A percentile compares a stretch with the other conserved stretches of the same genome.
Evolutionary conservation across 2,329 filamentous ascomycete species (phyloP).

Genomic region (Fusarium fujikuroi): DNA sequence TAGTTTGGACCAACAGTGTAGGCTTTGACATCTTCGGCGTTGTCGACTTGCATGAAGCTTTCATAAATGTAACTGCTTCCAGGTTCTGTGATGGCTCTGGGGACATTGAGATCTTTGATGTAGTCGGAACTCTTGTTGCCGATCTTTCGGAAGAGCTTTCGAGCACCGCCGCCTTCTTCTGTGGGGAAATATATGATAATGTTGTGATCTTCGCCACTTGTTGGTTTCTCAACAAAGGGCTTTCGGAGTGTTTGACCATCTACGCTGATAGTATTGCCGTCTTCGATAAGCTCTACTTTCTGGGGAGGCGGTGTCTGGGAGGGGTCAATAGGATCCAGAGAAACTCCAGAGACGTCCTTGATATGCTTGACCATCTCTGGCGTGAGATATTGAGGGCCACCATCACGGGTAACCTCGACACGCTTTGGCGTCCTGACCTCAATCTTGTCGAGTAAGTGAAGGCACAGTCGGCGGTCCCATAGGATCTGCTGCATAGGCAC

Average conservation of each 20-base stretch:
- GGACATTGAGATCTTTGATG: slow-evolving; percentile 78
- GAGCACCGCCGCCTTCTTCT: slow-evolving; percentile 85
- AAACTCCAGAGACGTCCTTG: slow-evolving; percentile 81
- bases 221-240: slow-evolving; percentile 97
- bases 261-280: slow-evolving; percentile 87
- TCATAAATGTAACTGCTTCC: slow-evolving; percentile 94
- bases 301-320: slow-evolving; percentile 71
- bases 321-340: slow-evolving; percentile 75
- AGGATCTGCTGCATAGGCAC: slow-evolving; percentile 96
- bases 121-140: slow-evolving; percentile 99
- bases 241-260: slow-evolving; percentile 86
- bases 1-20: slow-evolving; percentile 95
- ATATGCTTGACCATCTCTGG: slow-evolving; percentile 83
- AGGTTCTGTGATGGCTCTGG: slow-evolving; percentile 83
- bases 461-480: slow-evolving; percentile 92
- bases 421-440: slow-evolving; percentile 89
- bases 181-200: slow-evolving; percentile 97
- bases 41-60: slow-evolving; percentile 95
- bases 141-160: slow-evolving; percentile 94
- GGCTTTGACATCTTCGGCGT: slow-evolving; percentile 97
- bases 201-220: slow-evolving; percentile 98
- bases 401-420: slow-evolving; percentile 91
- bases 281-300: slow-evolving; percentile 86
- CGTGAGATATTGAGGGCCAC: slow-evolving; percentile 82
- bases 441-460: slow-evolving; percentile 88